A percentile compares a stretch with the other conserved stretches of the same genome.
These are phyloP conservation scores for Psophocarpus tetragonolobus DNA, from an alignment of 306 rosid genomes.

Conservation along the genomic window DNA sequence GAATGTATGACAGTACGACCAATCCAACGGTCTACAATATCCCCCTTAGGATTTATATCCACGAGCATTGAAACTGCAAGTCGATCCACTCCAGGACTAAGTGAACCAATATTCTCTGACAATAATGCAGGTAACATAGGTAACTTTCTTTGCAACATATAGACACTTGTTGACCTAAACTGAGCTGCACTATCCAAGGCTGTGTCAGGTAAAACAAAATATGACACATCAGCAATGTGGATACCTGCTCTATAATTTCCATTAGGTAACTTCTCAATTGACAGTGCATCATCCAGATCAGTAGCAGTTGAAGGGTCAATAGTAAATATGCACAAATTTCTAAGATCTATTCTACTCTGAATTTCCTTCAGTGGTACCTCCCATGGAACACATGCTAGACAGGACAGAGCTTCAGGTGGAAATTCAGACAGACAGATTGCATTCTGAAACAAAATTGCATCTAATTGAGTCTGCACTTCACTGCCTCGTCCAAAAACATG, in stretches of 20 bases:
- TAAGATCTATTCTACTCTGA: conserved; percentile 64
- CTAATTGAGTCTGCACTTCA: conserved; percentile 64
- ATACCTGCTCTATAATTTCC: conserved; percentile 79
- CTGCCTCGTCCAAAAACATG: conserved; percentile 68
- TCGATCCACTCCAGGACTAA: conserved; percentile 82
- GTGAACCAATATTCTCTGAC: conserved; percentile 75
- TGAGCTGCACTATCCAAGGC: conserved; percentile 72
- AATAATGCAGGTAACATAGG: conserved; percentile 81
- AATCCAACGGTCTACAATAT: conserved; percentile 71
- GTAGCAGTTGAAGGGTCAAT: conserved; percentile 86
- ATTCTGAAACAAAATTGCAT: conserved; percentile 82
- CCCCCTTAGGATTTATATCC: conserved; percentile 63
- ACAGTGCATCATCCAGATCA: conserved; percentile 93
- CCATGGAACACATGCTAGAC: conserved; percentile 73
- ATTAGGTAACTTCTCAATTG: conserved; percentile 68
- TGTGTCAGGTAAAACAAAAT: conserved; percentile 76
- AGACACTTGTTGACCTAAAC: conserved; percentile 77
- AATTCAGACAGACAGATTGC: conserved; percentile 62
- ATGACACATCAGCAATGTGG: conserved; percentile 85
- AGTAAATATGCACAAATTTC: conserved; percentile 75
- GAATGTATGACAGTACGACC: conserved; percentile 82
- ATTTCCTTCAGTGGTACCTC: conserved; percentile 69
- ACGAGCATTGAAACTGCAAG: conserved; percentile 76
- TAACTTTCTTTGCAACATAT: conserved; percentile 60
- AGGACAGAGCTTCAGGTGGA: conserved; percentile 58